Evolutionary conservation across 257 asterid species (phyloP), one percentile per base, ranked within the genome.

Genomic region (Parsonsia alboflavescens): DNA sequence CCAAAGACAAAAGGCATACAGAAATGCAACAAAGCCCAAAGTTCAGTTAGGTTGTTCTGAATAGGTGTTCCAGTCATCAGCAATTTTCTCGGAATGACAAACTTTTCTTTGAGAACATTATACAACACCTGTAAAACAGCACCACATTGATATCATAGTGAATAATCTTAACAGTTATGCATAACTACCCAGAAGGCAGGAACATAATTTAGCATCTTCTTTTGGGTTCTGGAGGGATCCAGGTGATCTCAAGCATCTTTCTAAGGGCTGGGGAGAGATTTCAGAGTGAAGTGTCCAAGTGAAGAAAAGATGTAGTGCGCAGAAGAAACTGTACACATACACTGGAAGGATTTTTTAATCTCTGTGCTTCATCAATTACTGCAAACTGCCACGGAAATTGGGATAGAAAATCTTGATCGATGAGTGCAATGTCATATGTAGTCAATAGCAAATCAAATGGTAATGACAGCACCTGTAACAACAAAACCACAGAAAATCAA

Each of bases 1-100:
- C 97, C 98, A 80, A 92, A 92, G 76, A 92, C 84, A 74, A 80
- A 76, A 67, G 96, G 96, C 95, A 92, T 82, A 73, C 97, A 89
- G 82, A 94, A 91, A 82, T 89, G 93, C 91, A 86, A 85, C 88
- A 94, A 82, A 52, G 97, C 96, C 98, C 97, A 94, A 77, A 91
- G 96, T 82, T 91, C 98, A 48, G 91, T 76, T 41, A 94, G 89
- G 82, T 88, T 94, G 88, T 94, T 94, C 82, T 94, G 98, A 76
- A 94, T 87, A 59, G 98, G 98, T 36, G 98, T 94, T 82, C 98
- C 98, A 24, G 97, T 92, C 91, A 94, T 87, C 85, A 94, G 87
- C 89, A 94, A 82, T 75, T 87, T 92, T 75, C 99, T 84, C 72
- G 99, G 97, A 84, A 92, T 86, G 82, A 89, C 73, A 84, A 86